Evolutionary conservation across 768 basidiomycete genomes (phyloP).

Genomic region (Boletus coccyginus): DNA sequence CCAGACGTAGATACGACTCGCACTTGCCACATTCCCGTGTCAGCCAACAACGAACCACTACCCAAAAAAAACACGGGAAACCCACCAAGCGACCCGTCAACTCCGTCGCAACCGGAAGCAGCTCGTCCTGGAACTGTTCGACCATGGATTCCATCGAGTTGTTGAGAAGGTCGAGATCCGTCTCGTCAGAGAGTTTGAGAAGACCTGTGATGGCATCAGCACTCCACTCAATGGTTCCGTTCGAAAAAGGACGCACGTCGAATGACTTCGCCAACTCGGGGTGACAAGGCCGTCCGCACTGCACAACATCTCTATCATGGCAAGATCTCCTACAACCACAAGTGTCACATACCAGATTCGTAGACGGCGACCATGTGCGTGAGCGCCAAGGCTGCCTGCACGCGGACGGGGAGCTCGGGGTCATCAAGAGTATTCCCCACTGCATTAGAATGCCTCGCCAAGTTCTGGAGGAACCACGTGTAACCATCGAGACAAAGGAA

Average conservation of each 20-base stretch:
- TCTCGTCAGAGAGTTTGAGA: constrained; percentile 89
- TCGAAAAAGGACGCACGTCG: constrained; percentile 51
- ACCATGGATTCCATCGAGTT: constrained; percentile 85
- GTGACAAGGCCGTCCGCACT: constrained; percentile 70
- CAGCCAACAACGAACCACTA: not conserved
- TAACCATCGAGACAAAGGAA: not conserved
- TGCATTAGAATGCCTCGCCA: constrained; percentile 62
- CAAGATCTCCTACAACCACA: not conserved
- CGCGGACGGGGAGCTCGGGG: constrained; percentile 75
- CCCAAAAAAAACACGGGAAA: not conserved
- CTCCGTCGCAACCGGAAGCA: constrained; percentile 82
- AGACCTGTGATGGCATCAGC: constrained; percentile 48
- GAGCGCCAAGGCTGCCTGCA: constrained; percentile 78
- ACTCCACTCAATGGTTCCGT: not conserved
- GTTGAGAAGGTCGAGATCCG: constrained; percentile 83
- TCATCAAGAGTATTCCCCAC: constrained; percentile 73
- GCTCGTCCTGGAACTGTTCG: constrained; percentile 77
- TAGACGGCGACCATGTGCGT: constrained; percentile 70
- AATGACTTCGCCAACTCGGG: constrained; percentile 83
- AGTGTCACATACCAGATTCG: constrained; percentile 50
- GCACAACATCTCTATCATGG: not conserved
- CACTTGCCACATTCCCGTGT: constrained; percentile 43
- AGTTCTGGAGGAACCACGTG: constrained; percentile 39
- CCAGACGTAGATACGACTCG: constrained; percentile 78
- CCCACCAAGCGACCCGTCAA: constrained; percentile 74